Evolutionary conservation across 208 protist species (phyloP), one percentile per base, ranked within the genome.

Genomic region (Trichomonas vaginalis): DNA sequence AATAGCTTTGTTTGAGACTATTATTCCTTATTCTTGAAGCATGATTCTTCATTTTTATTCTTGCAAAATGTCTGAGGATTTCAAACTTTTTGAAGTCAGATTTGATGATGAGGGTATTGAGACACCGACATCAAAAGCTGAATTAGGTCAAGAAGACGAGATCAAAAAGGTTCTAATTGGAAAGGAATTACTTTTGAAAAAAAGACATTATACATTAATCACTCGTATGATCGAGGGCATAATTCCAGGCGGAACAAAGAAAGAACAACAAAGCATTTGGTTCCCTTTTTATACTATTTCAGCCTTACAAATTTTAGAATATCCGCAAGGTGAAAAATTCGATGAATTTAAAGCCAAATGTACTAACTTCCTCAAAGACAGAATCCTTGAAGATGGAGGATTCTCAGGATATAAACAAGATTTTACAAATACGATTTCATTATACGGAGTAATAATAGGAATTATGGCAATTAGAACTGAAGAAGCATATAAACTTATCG

Each of bases 391-490:
- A 17, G 45, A 51, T 39, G 92, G 92, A n/a, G 92, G 92, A 35
- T 95, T 82, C 46, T 45, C 49, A 37, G 92, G 92, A 9, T 42
- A 45, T 45, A 27, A 3, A 2, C 23, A 95, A 23, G 49, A 95
- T 80, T n/a, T 46, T 27, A 23, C 92, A 23, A 46, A 96, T 96
- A 23, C 95, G 27, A 47, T 87, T 51, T 37, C 95, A 27, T 62
- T 45, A 35, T 96, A 98, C 95, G 98, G 98, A 0, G 96, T 97
- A 21, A 95, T 98, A 17, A 97, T 96, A 80, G 95, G 97, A 47
- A 96, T 98, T 0, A 61, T 87, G 17, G 95, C 96, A 15, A 80
- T 98, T 49, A 97, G 97, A 48, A 97, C 96, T 14, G 46, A 96
- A 48, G 87, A 96, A 83, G 96, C 95, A 48, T 96, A 56, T 48